phyloP scores from a whole-genome alignment of 179 eudicot species.

The Beta corolliflora region DNA sequence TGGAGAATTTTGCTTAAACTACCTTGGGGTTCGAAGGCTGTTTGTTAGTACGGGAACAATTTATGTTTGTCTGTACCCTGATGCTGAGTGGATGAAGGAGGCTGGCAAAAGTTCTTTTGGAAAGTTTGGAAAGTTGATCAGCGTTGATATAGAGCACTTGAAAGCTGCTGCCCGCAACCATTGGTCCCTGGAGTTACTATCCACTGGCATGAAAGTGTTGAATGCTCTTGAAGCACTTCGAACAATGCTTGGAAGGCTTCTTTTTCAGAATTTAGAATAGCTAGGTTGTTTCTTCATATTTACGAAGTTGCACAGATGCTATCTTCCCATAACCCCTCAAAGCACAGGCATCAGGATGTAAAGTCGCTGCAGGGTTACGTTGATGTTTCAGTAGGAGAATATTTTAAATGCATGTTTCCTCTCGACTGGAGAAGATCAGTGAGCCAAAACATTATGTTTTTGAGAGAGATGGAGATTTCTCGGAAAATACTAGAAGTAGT shows the following conservation, averaged over 20 bases:
- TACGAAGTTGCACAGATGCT: constrained; percentile 48
- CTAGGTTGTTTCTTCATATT: constrained; percentile 29
- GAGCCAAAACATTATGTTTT: constrained; percentile 37
- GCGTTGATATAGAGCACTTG: constrained; percentile 37
- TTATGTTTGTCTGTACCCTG: constrained; percentile 41
- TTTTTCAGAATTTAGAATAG: constrained; percentile 32
- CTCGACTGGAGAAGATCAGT: constrained; percentile 45
- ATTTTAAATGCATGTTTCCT: constrained; percentile 48
- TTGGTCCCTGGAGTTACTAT: constrained; percentile 46
- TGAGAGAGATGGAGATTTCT: constrained; percentile 46
- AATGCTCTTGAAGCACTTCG: constrained; percentile 41
- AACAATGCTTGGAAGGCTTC: constrained; percentile 17
- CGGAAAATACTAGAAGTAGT: constrained; percentile 42
- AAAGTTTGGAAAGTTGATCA: constrained; percentile 33
- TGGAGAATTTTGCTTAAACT: constrained; percentile 45
- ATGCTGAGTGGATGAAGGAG: constrained; percentile 60
- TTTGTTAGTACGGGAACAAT: constrained; percentile 11
- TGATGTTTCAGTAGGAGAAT: constrained; percentile 20
- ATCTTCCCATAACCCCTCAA: constrained; percentile 28
- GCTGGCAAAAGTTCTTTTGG: constrained; percentile 29
- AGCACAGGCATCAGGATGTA: constrained; percentile 8
- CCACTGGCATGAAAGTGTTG: constrained; percentile 49
- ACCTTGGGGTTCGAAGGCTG: constrained; percentile 52
- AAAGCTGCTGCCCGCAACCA: constrained; percentile 38
- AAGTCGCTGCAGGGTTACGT: constrained; percentile 30